Base-by-base conservation (phyloP, 2,329 filamentous ascomycete species). In the Cephalotrichum gorgonifer region DNA sequence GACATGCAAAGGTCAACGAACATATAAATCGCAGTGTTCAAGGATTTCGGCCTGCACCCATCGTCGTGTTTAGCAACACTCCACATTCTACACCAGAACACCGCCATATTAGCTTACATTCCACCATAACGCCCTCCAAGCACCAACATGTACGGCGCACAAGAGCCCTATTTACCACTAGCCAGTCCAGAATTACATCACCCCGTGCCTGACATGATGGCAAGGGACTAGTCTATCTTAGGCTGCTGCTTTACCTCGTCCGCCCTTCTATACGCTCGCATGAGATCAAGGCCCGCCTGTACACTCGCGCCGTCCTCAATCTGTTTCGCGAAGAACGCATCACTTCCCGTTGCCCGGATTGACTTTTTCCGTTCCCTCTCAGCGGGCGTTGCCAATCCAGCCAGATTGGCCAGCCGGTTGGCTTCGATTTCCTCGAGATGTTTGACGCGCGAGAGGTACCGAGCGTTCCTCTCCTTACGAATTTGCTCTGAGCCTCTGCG, bases 301-400 rank as follows among this genome's bases (percentile, higher is more conserved):
- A 61, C 60, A 6, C 68, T 70, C 22, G 57, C 54, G 0, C 66
- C 68, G 1, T 65, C 64, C 9, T 69, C 63, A 2, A 68, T 55
- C 51, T 72, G 69, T 48, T 62, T 69, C 8, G 64, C 70, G 64
- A 67, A 72, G 47, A 71, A 71, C 0, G 53, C 55, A 22, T 68
- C 65, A 12, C 56, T 55, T 6, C 62, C 60, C 22, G 56, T 56
- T 0, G 60, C 58, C 5, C 66, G 52, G 1, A 67, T 59, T 1
- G 61, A 70, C 52, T 64, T 66, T 26, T 68, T 59, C 4, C 68
- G 58, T 52, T 69, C 63, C 11, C 62, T 55, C 54, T 69, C 65
- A 0, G 62, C 64, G 1, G 63, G 60, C 1, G 55, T 61, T 0
- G 70, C n/a, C n/a, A n/a, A n/a, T n/a, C n/a, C 57, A 1, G 57